A percentile compares a stretch with the other conserved stretches of the same genome.
Evolutionary conservation across 2,329 filamentous ascomycete species (phyloP).

Genomic region (Penicillium sp.): DNA sequence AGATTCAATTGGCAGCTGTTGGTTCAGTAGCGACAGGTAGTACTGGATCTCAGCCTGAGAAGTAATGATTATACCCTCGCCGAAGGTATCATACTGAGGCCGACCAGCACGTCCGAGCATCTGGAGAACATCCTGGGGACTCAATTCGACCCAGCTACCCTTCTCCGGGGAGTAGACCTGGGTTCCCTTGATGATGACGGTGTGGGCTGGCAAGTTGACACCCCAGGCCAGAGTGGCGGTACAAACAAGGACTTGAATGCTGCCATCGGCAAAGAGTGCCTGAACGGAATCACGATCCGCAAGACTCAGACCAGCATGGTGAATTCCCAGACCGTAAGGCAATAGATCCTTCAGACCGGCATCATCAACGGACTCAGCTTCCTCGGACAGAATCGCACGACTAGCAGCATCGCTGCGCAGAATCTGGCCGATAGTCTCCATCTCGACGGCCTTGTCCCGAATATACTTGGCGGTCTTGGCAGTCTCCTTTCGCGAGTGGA

Average conservation of each 20-base stretch:
- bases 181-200: conserved; percentile 98
- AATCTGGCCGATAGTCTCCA: conserved; percentile 96
- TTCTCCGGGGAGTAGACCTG: conserved; percentile 98
- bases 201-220: conserved; percentile 96
- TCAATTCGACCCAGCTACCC: conserved; percentile 97
- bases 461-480: conserved; percentile 97
- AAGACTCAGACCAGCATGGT: conserved; percentile 96
- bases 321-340: conserved; percentile 96
- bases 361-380: conserved; percentile 81
- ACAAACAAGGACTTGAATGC: conserved; percentile 93
- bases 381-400: conserved; percentile 83
- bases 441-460: conserved; percentile 93
- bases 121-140: conserved; percentile 94
- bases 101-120: conserved; percentile 98
- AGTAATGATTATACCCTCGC: conserved; percentile 98
- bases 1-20: conserved; percentile 96
- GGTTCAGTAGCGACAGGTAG: conserved; percentile 93
- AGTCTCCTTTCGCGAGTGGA: conserved; percentile 97
- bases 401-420: conserved; percentile 90
- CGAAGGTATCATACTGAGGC: conserved; percentile 96
- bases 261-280: conserved; percentile 87
- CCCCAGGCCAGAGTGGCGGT: conserved; percentile 99
- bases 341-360: conserved; percentile 89
- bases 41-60: conserved; percentile 95
- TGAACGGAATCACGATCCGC: conserved; percentile 95